phyloP scores from a whole-genome alignment of 495 filamentous ascomycete genomes.

The Letharia columbiana region DNA sequence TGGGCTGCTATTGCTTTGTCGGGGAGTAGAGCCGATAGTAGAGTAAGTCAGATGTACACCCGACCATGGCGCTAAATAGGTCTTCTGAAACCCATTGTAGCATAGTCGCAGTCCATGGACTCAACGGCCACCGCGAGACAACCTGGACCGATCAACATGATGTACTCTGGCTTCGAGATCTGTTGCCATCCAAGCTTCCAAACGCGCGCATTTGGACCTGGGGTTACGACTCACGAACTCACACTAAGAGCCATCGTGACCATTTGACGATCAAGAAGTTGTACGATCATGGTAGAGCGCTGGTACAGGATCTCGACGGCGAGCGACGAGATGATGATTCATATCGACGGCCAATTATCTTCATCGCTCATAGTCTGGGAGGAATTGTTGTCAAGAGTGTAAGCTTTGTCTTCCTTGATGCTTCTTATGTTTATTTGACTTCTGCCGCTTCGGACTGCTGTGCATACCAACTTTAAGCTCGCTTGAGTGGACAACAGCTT shows the following conservation, averaged over 20 bases:
- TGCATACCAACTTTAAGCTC: too few species aligned
- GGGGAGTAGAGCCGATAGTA: background rate
- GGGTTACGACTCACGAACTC: slow-evolving; percentile 40
- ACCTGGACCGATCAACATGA: slow-evolving; percentile 36
- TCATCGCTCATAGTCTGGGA: slow-evolving; percentile 33
- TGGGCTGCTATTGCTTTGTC: background rate
- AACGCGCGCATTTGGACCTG: slow-evolving; percentile 41
- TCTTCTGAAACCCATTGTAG: slow-evolving; percentile 1
- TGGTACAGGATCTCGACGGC: slow-evolving; percentile 29
- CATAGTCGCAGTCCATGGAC: slow-evolving; percentile 30
- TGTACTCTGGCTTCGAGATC: slow-evolving; percentile 40
- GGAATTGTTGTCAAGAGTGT: slow-evolving; percentile 31
- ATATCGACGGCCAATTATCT: slow-evolving; percentile 29
- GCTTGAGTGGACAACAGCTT: too few species aligned
- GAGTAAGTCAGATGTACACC: background rate
- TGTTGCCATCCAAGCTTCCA: slow-evolving; percentile 39
- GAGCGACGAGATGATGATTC: slow-evolving; percentile 15
- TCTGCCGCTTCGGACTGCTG: background rate
- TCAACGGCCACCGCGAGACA: slow-evolving; percentile 27
- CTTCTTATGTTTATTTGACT: background rate
- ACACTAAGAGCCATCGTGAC: slow-evolving; percentile 14
- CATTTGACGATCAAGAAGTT: slow-evolving; percentile 25
- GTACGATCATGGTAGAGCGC: slow-evolving; percentile 26
- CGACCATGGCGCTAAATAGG: too few species aligned
- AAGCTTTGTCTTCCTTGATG: slow-evolving; percentile 3